Base-by-base conservation (phyloP, 2,329 filamentous ascomycete species). In the Xylaria sp. region DNA sequence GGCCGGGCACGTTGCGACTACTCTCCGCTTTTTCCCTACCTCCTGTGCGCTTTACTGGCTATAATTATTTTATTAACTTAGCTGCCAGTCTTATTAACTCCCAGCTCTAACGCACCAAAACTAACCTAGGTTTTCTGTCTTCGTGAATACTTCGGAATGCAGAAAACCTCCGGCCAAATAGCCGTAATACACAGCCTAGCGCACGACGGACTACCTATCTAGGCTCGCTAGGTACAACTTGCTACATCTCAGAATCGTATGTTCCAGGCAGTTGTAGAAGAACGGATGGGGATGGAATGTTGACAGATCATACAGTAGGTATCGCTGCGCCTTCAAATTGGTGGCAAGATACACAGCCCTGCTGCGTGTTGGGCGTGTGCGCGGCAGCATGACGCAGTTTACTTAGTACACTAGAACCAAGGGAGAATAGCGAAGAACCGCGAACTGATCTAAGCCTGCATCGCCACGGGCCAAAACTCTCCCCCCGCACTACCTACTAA, bases 301-400 rank as follows among this genome's bases (percentile, higher is more conserved):
- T 39, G 43, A 60, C 39, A 60, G 58, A 66, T 28, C 10, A n/a
- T 46, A 52, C 57, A 54, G 25, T 9, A 69, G 28, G 71, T 73
- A 73, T 63, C 69, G 67, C 74, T 75, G 73, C 74, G 73, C 73
- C 72, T 69, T 69, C 52, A 66, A 61, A 63, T 36, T 54, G 46
- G 70, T 73, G 73, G 72, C 65, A 59, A 74, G 73, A 54, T 51
- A 73, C 70, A 73, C 72, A 66, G 68, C 68, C 71, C 64, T 28
- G 28, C 9, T 33, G 3, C 15, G 18, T 46, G 28, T 28, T 28
- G 28, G 28, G n/a, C n/a, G 28, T 28, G 49, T 51, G 54, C 63
- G 56, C 25, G 49, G 63, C 57, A 56, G 48, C 49, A 61, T 64
- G 66, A 68, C 62, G 66, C 65, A 68, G 49, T 51, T 25, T 8